Percentiles rank a stretch among this genome's conserved stretches.
These are phyloP conservation scores for Ogataea philodendri DNA, from an alignment of 805 yeast species.

Conservation along the genomic window DNA sequence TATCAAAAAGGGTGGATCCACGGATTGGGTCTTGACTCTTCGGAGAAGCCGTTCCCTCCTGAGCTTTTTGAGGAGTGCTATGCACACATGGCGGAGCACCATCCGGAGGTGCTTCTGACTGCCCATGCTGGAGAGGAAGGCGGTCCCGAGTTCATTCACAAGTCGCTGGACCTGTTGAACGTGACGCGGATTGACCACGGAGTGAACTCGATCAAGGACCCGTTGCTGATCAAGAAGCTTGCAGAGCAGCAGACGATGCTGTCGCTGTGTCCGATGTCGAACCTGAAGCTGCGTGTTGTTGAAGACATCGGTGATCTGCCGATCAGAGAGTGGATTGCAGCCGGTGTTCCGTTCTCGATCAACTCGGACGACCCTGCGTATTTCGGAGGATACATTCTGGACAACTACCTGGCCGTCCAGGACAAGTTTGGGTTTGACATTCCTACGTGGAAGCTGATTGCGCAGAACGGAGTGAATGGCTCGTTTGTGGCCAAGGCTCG, in stretches of 20 bases:
- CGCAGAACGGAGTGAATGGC: slow-evolving; percentile 64
- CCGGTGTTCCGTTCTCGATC: slow-evolving; percentile 66
- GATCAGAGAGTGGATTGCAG: slow-evolving; percentile 55
- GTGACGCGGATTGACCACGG: slow-evolving; percentile 82
- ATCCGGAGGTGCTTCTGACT: slow-evolving; percentile 59
- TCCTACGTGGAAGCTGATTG: slow-evolving; percentile 62
- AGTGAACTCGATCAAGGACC: slow-evolving; percentile 58
- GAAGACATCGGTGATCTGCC: slow-evolving; percentile 67
- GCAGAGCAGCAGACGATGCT: slow-evolving; percentile 56
- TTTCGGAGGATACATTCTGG: slow-evolving; percentile 81
- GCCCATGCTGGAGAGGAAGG: slow-evolving; percentile 94
- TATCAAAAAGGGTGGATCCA: slow-evolving; percentile 58
- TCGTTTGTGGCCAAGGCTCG: slow-evolving; percentile 67
- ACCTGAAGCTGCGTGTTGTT: slow-evolving; percentile 73
- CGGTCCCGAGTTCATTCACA: slow-evolving; percentile 62
- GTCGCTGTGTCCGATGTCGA: slow-evolving; percentile 76
- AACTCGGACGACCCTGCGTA: slow-evolving; percentile 82
- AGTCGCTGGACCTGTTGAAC: slow-evolving; percentile 55
- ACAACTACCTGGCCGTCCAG: slow-evolving; percentile 68
- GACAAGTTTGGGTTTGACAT: slow-evolving; percentile 59
- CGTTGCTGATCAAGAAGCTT: slow-evolving; percentile 52
- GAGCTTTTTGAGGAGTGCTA: slow-evolving; percentile 65
- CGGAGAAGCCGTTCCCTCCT: slow-evolving; percentile 80
- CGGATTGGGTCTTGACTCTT: slow-evolving; percentile 80
- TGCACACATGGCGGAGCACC: slow-evolving; percentile 42